Evolutionary conservation across 73 alveolate species (phyloP), one percentile per base, ranked within the genome.

Genomic region (Blepharisma japonicum): DNA sequence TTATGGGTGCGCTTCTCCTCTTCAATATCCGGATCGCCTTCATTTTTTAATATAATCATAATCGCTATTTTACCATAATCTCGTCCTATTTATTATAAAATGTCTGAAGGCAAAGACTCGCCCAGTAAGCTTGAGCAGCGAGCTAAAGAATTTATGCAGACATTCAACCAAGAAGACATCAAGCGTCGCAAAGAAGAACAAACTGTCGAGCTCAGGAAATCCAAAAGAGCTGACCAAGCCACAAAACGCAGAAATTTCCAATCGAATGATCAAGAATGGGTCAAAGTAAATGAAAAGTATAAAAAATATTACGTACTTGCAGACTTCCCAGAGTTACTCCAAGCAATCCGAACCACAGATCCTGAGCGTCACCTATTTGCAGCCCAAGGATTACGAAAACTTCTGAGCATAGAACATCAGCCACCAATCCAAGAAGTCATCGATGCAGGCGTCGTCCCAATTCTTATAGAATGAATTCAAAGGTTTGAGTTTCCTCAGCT

Each of bases 341-440:
- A 61, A 50, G 79, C 79, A n/a, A 77, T 91, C 72, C 53, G 54
- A 45, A 85, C 90, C 27, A n/a, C 86, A 6, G 88, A 77, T 23
- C 86, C 80, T 6, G 72, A 67, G 42, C 77, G 77, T 79, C 71
- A 71, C 21, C 83, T 86, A 38, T 86, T 77, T 32, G 99, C 98
- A 38, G 87, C 94, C 66, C 88, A 91, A 49, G 99, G 99, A 7
- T 78, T 97, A 68, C 92, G 99, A 78, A 95, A 96, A 88, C 82
- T 97, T 72, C 93, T 97, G 72, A 88, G 98, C 23, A 67, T 83
- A 11, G 97, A 89, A 85, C 74, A 81, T 6, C 77, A 84, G 55
- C 98, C 99, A 20, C 99, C 99, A 5, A 97, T 95, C 56, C 96
- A 95, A 77, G 88, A 87, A 61, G 97, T 94, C 32, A 97, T 97